Evolutionary conservation across 176 grass and related monocot genomes (phyloP), one percentile per base, ranked within the genome.

Genomic region (Themeda triandra): DNA sequence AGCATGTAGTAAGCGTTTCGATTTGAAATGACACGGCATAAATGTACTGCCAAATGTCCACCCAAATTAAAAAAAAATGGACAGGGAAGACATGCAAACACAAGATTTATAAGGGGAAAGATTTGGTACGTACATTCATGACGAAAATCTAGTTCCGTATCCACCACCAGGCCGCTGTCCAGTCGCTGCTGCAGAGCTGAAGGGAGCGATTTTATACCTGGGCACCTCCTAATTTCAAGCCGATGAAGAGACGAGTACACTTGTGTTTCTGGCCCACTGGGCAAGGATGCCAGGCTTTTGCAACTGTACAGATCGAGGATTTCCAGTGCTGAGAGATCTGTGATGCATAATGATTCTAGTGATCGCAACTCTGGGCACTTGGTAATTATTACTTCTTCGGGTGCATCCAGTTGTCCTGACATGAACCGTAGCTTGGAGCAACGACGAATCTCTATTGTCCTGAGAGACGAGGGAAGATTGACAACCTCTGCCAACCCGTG

Each of bases 391-490:
- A 58, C 8, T 0, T 6, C 2, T n/a, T 10, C 10, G 54, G 24
- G 23, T 59, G 54, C 21, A 59, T n/a, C 54, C 54, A 59, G 21
- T 8, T 59, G 21, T 2, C 54, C 23, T 59, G 54, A 24, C 10
- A 59, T 2, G 49, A 2, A 19, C 1, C 1, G 49, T 8, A 53
- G 49, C 21, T 19, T 53, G 18, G 5, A 53, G 18, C 17, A 53
- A 53, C 0, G 0, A 0, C 2, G 0, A 53, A 53, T 53, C 2
- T 21, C 1, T 19, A 53, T 53, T 19, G 0, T 0, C 18, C 18
- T 53, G 6, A 53, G 54, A 8, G 21, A 59, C 23, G 54, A 59
- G 21, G 54, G 54, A 59, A 59, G 54, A 59, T n/a, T 3, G 21
- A n/a, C 21, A n/a, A 24, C 8, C 8, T 59, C 54, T 59, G 23